phyloP scores from a whole-genome alignment of 345 rosid species.

The Erysimum cheiranthoides region DNA sequence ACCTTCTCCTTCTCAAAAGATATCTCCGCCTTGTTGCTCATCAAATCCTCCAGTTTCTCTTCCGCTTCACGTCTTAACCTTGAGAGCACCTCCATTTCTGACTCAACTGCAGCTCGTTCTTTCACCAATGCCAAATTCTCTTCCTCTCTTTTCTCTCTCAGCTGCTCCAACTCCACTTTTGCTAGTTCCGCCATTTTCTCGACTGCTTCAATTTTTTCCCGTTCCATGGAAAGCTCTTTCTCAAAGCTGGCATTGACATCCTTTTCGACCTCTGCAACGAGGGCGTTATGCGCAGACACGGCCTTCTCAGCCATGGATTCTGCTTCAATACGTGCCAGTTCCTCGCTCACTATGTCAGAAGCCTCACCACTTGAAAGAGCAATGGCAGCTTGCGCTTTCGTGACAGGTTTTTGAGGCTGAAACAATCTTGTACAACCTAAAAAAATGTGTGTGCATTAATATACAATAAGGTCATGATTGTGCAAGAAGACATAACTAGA shows the following conservation, averaged over 20 bases:
- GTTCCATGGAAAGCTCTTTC: constrained; percentile 79
- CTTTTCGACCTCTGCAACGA: constrained; percentile 87
- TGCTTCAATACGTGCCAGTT: constrained; percentile 95
- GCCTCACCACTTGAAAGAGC: constrained; percentile 95
- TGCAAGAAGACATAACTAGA: constrained; percentile 25
- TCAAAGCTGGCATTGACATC: constrained; percentile 83
- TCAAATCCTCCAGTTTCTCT: constrained; percentile 75
- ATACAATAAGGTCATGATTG: constrained; percentile 28
- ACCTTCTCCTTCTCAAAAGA: constrained; percentile 86
- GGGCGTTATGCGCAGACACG: constrained; percentile 82
- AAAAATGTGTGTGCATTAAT: constrained; percentile 17
- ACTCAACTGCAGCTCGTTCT: constrained; percentile 79
- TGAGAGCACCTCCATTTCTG: constrained; percentile 88
- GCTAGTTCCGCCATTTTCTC: constrained; percentile 92
- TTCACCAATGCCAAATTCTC: constrained; percentile 68
- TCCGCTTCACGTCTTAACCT: constrained; percentile 77
- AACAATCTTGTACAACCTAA: constrained; percentile 93
- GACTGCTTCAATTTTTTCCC: constrained; percentile 80
- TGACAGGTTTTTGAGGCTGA: constrained; percentile 95
- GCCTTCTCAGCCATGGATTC: constrained; percentile 94
- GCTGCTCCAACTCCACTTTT: constrained; percentile 67
- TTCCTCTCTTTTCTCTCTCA: constrained; percentile 78
- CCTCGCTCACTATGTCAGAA: constrained; percentile 80
- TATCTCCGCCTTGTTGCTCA: constrained; percentile 80
- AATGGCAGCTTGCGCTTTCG: constrained; percentile 95